Evolutionary conservation across 768 basidiomycete genomes (phyloP).

Genomic region (Leucocoprinus birnbaumii): DNA sequence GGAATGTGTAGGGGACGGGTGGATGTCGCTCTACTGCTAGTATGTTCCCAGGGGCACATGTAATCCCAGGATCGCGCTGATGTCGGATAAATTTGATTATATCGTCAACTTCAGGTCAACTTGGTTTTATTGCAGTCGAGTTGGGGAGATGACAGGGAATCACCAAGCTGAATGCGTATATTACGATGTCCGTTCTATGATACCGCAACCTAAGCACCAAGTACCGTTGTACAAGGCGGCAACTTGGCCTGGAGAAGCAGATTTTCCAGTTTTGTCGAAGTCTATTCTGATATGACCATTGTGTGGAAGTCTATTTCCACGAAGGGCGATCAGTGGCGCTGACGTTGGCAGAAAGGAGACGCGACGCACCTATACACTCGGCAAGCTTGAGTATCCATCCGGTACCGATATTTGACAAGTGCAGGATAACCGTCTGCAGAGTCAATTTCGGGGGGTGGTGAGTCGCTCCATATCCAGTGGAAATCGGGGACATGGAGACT

Average conservation of each 20-base stretch:
- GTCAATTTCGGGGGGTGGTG: constrained; percentile 45
- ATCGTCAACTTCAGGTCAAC: neutral
- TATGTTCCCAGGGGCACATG: constrained; percentile 10
- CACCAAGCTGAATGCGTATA: neutral
- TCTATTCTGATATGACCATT: constrained; percentile 36
- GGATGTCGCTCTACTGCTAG: neutral
- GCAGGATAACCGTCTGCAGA: constrained; percentile 42
- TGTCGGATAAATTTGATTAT: constrained; percentile 1
- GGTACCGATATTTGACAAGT: constrained; percentile 65
- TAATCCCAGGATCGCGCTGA: constrained; percentile 9
- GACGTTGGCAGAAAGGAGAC: constrained; percentile 1
- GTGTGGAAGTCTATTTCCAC: constrained; percentile 16
- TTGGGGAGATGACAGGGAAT: neutral
- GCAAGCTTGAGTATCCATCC: constrained; percentile 56
- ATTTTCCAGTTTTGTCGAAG: constrained; percentile 60
- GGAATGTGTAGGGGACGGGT: neutral
- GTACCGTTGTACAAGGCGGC: constrained; percentile 69
- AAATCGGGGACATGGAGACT: constrained; percentile 47
- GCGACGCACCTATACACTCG: constrained; percentile 44
- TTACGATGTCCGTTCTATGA: constrained; percentile 37
- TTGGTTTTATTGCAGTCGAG: neutral
- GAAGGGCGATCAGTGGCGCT: constrained; percentile 8
- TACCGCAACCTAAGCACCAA: constrained; percentile 85
- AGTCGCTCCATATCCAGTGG: constrained; percentile 75
- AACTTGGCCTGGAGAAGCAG: constrained; percentile 79